Percentiles rank a stretch among this genome's conserved stretches.
Evolutionary conservation across 2,329 filamentous ascomycete species (phyloP).

Genomic region (Akanthomyces muscarius): DNA sequence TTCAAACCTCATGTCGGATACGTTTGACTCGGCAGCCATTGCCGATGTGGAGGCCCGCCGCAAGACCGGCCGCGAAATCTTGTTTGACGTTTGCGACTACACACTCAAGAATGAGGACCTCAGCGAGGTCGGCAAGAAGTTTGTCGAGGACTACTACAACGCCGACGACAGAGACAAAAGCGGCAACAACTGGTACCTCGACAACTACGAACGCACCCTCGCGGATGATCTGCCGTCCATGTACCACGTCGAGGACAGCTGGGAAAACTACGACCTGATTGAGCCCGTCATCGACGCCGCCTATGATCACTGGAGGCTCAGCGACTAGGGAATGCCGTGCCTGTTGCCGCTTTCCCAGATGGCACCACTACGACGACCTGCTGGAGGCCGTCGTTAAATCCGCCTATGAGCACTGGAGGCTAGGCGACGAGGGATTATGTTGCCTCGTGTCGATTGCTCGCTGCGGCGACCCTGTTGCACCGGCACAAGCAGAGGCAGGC

Average conservation of each 20-base stretch:
- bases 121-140: not conserved
- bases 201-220: not conserved
- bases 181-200: not conserved
- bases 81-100: not conserved
- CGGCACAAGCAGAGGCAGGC: too few relatives aligned
- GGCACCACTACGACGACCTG: not conserved
- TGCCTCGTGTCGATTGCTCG: too few relatives aligned
- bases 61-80: not conserved
- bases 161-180: not conserved
- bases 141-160: not conserved
- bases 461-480: too few relatives aligned
- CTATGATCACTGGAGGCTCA: not conserved
- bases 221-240: not conserved
- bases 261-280: slow-evolving; percentile 7
- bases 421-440: too few relatives aligned
- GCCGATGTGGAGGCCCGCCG: too few relatives aligned
- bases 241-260: not conserved
- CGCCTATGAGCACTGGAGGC: not conserved
- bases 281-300: slow-evolving; percentile 5
- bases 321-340: too few relatives aligned
- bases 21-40: not conserved
- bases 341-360: not conserved
- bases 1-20: not conserved
- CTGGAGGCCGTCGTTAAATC: not conserved
- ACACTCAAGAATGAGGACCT: not conserved